These are phyloP conservation scores for Coniella vitis DNA, from an alignment of 2,329 filamentous ascomycete species.

Conservation along the genomic window DNA sequence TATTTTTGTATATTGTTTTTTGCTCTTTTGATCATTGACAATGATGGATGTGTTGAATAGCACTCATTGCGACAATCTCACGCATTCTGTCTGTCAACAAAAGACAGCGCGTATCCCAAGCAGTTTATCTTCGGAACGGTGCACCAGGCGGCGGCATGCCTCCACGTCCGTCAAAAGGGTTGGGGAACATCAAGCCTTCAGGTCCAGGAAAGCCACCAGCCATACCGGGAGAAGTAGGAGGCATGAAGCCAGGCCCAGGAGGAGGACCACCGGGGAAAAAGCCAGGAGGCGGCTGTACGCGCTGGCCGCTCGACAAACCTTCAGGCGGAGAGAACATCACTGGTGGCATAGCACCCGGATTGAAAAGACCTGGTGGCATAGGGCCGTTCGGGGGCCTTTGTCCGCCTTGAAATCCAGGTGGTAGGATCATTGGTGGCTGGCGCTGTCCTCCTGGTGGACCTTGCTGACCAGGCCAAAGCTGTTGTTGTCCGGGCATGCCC, in stretches of 20 bases:
- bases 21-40: too few species aligned
- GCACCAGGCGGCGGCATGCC: slow-evolving; percentile 35
- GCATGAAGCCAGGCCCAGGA: slow-evolving; percentile 38
- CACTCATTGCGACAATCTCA: too few species aligned
- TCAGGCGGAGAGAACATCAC: slow-evolving; percentile 41
- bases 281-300: slow-evolving; percentile 49
- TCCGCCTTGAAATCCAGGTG: slow-evolving; percentile 42
- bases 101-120: not conserved
- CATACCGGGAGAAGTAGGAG: slow-evolving; percentile 38
- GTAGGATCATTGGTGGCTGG: slow-evolving; percentile 46
- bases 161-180: slow-evolving; percentile 42
- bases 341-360: slow-evolving; percentile 52
- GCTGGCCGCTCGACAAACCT: slow-evolving; percentile 38
- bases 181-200: slow-evolving; percentile 41
- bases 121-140: slow-evolving; percentile 10
- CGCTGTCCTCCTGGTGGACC: slow-evolving; percentile 28
- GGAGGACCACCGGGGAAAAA: slow-evolving; percentile 44
- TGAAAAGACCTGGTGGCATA: slow-evolving; percentile 49
- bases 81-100: too few species aligned
- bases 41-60: too few species aligned
- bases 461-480: slow-evolving; percentile 44
- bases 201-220: slow-evolving; percentile 52
- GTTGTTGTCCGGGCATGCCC: slow-evolving; percentile 43
- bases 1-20: too few species aligned
- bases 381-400: slow-evolving; percentile 36